Base-by-base conservation (phyloP, 2,329 filamentous ascomycete genomes). In the Aspergillus glaucus region DNA sequence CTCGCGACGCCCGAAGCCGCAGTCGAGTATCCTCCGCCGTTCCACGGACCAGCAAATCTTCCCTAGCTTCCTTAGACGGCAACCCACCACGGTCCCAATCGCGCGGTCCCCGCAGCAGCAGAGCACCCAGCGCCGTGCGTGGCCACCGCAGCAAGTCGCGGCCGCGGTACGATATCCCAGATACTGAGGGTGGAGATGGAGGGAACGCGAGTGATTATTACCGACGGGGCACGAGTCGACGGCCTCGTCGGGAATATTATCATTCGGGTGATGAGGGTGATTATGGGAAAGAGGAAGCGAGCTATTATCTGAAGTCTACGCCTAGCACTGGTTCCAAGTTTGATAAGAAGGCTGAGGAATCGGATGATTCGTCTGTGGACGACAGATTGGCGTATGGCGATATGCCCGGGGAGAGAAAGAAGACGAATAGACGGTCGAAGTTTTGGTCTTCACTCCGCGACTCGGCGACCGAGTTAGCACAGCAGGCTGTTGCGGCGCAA, bases 311-410 rank as follows among this genome's bases (percentile, higher is more conserved):
- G 14, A 17, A 36, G 8, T 17, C 26, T 12, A 30, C 34, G 6
- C 34, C 34, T 17, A 21, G 26, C 12, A 30, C 26, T 30, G 26
- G 26, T 12, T 30, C 37, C 37, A 40, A 40, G 8, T 12, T 12
- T 21, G 37, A 40, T 17, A 12, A 21, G 10, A 19, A 40, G 15
- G 37, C 41, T 2, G 39, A 41, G 24, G 41, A 30, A 5, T 43
- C 43, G 60, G 59, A 45, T 10, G 56, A 60, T 43, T 60, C 57
- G 37, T 64, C 65, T 5, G 60, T 57, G 4, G 63, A 70, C 43
- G 66, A 68, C 32, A 60, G 55, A 37, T 57, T 71, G n/a, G 67
- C 66, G 3, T 71, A 71, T 46, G 68, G 68, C 1, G 66, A 70
- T 26, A n/a, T 50, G 8, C 55, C 56, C 5, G 50, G 46, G 26